Evolutionary conservation across 352 stramenopile genomes (phyloP).

Genomic region (Globisporangium uncinulatum): DNA sequence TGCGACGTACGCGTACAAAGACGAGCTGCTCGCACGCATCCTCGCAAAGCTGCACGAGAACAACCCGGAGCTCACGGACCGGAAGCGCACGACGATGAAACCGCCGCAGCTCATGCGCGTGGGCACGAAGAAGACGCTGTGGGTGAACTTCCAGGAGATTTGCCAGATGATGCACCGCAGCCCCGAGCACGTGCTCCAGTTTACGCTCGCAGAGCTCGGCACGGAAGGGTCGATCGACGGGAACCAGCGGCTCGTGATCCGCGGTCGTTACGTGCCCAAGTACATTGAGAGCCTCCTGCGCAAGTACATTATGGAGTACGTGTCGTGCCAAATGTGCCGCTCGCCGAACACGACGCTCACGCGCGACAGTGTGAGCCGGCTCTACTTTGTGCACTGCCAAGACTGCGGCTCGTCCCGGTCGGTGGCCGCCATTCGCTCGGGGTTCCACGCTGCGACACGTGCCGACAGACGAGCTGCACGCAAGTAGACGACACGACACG

Average conservation of each 20-base stretch:
- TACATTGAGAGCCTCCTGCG: constrained; percentile 99
- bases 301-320: constrained; percentile 99
- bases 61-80: constrained; percentile 95
- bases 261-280: constrained; percentile 97
- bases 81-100: constrained; percentile 92
- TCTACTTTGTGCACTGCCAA: constrained; percentile 99
- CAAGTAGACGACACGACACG: constrained; percentile 46
- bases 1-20: constrained; percentile 93
- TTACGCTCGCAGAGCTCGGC: constrained; percentile 99
- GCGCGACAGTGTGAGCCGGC: constrained; percentile 93
- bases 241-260: constrained; percentile 98
- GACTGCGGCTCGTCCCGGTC: constrained; percentile 95
- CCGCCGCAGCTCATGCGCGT: constrained; percentile 88
- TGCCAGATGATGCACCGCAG: constrained; percentile 98
- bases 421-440: constrained; percentile 96
- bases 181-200: constrained; percentile 98
- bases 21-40: constrained; percentile 93
- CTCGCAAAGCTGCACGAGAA: constrained; percentile 94
- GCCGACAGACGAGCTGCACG: constrained; percentile 79
- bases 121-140: constrained; percentile 98
- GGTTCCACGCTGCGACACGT: constrained; percentile 95
- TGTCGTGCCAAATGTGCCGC: constrained; percentile 99
- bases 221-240: constrained; percentile 99
- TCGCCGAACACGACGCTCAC: constrained; percentile 97
- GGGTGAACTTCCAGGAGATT: constrained; percentile 99